phyloP scores from a whole-genome alignment of 75 land plant species.

The Azolla pinnata region DNA sequence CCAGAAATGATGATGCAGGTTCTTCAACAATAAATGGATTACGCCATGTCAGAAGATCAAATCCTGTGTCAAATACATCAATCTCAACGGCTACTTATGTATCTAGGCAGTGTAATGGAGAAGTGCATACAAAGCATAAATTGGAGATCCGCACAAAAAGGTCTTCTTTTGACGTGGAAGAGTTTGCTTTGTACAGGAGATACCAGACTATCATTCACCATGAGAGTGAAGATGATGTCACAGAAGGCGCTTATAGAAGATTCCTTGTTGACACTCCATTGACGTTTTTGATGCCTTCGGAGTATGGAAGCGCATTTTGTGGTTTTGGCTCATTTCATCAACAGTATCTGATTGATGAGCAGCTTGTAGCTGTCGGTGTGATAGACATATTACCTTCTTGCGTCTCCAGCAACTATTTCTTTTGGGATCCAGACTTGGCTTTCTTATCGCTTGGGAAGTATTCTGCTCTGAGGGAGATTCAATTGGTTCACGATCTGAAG shows the following conservation, averaged over 20 bases:
- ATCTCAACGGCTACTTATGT: too few species aligned
- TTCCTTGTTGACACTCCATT: constrained; percentile 33
- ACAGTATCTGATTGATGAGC: constrained; percentile 31
- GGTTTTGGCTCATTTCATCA: constrained; percentile 41
- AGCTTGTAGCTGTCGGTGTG: constrained; percentile 33
- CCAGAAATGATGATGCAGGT: too few species aligned
- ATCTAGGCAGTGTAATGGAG: too few species aligned
- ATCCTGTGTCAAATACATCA: too few species aligned
- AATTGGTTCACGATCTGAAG: constrained; percentile 21
- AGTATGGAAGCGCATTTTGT: constrained; percentile 10
- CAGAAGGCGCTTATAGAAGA: constrained; percentile 17
- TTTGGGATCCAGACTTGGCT: constrained; percentile 39
- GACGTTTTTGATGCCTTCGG: constrained; percentile 11
- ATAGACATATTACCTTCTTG: constrained; percentile 34
- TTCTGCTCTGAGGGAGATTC: constrained; percentile 32
- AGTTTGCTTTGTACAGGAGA: constrained; percentile 30
- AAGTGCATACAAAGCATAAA: constrained; percentile 3
- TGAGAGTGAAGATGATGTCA: constrained; percentile 24
- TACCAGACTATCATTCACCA: constrained; percentile 32
- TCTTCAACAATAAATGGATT: too few species aligned
- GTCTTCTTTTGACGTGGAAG: constrained; percentile 31
- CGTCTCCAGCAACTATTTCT: constrained; percentile 34
- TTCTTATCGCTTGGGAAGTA: constrained; percentile 36
- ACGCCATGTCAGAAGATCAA: too few species aligned
- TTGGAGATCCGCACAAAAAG: constrained; percentile 19